phyloP scores from a whole-genome alignment of 163 green algal genomes.

The Botryococcus braunii region DNA sequence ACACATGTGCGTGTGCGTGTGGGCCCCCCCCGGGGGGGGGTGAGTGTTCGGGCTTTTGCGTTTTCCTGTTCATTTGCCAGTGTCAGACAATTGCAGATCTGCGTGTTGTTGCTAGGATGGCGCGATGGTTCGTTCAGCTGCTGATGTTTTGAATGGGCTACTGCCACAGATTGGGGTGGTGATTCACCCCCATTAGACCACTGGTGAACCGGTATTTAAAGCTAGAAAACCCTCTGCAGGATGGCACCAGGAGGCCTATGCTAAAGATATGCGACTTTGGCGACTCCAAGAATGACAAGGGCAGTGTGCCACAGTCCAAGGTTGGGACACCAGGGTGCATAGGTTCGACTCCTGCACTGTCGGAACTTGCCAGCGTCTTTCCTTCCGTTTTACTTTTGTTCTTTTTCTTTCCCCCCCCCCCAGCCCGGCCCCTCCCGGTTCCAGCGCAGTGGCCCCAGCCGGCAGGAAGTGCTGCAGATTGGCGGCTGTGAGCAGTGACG shows the following conservation, averaged over 20 bases:
- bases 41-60: no score
- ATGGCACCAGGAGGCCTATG: constrained; percentile 39
- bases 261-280: constrained; percentile 92
- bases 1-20: no score
- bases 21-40: no score
- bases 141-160: constrained; percentile 89
- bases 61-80: not conserved
- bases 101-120: constrained; percentile 25
- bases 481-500: no score
- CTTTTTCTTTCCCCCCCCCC: no score
- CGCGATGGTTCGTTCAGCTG: constrained; percentile 76
- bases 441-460: no score
- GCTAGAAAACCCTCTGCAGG: constrained; percentile 68
- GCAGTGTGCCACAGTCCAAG: constrained; percentile 61
- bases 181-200: no score
- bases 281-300: constrained; percentile 56
- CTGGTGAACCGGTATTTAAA: constrained; percentile 67
- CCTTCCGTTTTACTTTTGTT: no score
- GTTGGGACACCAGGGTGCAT: constrained; percentile 53
- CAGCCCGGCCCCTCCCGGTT: no score
- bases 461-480: no score
- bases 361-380: no score
- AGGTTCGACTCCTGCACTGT: not conserved
- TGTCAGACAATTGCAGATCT: no score
- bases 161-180: constrained; percentile 47